phyloP scores from a whole-genome alignment of 1,284 basidiomycete genomes.

The Tilletia setariae region DNA sequence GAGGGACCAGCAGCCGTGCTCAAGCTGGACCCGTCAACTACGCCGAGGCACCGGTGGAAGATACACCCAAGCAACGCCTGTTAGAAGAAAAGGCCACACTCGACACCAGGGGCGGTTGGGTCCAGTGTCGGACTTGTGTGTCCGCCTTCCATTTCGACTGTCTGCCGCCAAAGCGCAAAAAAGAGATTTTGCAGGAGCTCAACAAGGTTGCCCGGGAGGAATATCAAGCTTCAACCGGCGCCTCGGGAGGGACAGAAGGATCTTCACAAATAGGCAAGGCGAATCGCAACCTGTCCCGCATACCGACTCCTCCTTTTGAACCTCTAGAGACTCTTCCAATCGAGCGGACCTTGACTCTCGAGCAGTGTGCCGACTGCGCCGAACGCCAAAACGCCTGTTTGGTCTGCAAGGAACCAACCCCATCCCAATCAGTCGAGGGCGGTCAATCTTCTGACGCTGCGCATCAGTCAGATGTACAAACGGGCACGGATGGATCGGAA shows the following conservation, averaged over 20 bases:
- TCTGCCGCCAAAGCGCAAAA: conserved; percentile 24
- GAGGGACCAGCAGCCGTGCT: neutral
- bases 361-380: conserved; percentile 31
- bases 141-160: conserved; percentile 39
- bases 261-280: too few relatives aligned
- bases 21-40: conserved; percentile 13
- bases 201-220: conserved; percentile 21
- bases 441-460: neutral
- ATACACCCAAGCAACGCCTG: conserved; percentile 24
- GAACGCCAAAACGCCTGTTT: conserved; percentile 29
- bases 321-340: conserved; percentile 24
- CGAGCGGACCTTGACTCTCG: conserved; percentile 25
- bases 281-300: too few relatives aligned
- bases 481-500: too few relatives aligned
- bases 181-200: conserved; percentile 25
- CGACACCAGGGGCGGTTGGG: conserved; percentile 35
- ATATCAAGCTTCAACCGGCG: neutral
- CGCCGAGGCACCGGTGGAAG: conserved; percentile 21
- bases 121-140: conserved; percentile 34
- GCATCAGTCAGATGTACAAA: too few relatives aligned
- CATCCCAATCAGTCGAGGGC: conserved; percentile 16
- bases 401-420: conserved; percentile 23
- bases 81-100: conserved; percentile 31
- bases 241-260: too few relatives aligned
- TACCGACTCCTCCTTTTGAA: conserved; percentile 18